Evolutionary conservation across 2,329 filamentous ascomycete species (phyloP).

Genomic region (Thielaviopsis populi): DNA sequence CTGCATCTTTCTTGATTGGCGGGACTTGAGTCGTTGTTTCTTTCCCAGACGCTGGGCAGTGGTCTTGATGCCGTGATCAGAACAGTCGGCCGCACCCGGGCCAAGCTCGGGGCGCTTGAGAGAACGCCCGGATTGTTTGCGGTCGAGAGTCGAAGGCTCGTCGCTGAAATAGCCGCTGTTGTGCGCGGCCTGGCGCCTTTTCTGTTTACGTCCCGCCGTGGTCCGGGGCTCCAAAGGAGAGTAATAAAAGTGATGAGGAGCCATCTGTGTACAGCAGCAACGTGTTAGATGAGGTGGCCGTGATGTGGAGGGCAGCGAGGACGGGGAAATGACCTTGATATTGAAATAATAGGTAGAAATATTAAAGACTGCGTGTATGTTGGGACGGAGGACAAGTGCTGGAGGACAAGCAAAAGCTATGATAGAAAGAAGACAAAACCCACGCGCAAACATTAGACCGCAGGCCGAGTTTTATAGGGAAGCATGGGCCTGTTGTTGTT

Average conservation of each 20-base stretch:
- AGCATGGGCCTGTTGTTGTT: neutral
- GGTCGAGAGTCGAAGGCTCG: neutral
- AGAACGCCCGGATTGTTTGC: neutral
- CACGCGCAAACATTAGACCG: neutral
- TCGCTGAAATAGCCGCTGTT: neutral
- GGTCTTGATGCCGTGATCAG: neutral
- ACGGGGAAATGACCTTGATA: too few species aligned
- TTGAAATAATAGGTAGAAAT: too few species aligned
- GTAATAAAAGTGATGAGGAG: neutral
- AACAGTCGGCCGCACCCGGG: neutral
- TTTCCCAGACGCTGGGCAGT: too few species aligned
- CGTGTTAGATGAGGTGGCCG: neutral
- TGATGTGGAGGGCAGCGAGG: too few species aligned
- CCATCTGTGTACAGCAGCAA: neutral
- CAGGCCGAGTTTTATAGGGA: neutral
- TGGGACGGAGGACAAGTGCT: too few species aligned
- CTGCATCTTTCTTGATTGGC: neutral
- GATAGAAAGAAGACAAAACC: neutral
- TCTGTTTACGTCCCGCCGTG: neutral
- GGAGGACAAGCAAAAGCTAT: neutral
- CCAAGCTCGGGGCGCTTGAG: neutral
- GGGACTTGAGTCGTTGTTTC: neutral
- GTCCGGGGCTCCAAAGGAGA: neutral
- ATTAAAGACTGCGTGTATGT: too few species aligned
- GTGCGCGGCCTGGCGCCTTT: neutral